Base-by-base conservation (phyloP, 2,329 filamentous ascomycete genomes). In the Colletotrichum australisinense region DNA sequence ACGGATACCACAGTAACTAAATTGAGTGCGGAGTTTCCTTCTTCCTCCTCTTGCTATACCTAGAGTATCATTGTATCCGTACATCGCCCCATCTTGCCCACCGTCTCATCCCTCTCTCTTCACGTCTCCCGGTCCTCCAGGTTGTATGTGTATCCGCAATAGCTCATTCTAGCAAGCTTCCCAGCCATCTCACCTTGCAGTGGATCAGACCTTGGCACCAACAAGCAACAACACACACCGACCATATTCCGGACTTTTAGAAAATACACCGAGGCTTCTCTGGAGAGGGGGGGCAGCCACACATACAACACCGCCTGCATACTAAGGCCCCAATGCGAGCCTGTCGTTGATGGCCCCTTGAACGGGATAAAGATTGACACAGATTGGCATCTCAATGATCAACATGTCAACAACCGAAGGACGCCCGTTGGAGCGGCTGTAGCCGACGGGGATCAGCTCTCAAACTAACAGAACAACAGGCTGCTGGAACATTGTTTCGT, bases 341-440 rank as follows among this genome's bases (percentile, higher is more conserved):
- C 42, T 24, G 16, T 52, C 12, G 28, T 11, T n/a, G 26, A 49
- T 9, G 42, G 28, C n/a, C 49, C 60, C 65, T 63, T 24, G 24
- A 58, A 46, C 22, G 24, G 64, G 49, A 58, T 19, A 57, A 72
- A 57, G 59, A 63, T 69, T 63, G 57, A 53, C 58, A 35, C 19
- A 49, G 42, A 49, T 63, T 19, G 22, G 22, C 63, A 52, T 11
- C 57, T 58, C 65, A 49, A 28, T 53, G 58, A 55, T 69, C 69
- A 52, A 22, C 35, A n/a, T 28, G 11, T 28, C 26, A 22, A 19
- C 49, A 55, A 53, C 56, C 58, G 59, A 63, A 28, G 46, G 57
- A 52, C 52, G 38, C 16, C 64, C 9, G 57, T 72, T 72, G 69
- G 69, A 72, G 69, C 65, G 69, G 69, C 59, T 72, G 55, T 57